A percentile compares a stretch with the other conserved stretches of the same genome.
phyloP scores from a whole-genome alignment of 495 filamentous ascomycete genomes.

The Penicillium coprophilum region DNA sequence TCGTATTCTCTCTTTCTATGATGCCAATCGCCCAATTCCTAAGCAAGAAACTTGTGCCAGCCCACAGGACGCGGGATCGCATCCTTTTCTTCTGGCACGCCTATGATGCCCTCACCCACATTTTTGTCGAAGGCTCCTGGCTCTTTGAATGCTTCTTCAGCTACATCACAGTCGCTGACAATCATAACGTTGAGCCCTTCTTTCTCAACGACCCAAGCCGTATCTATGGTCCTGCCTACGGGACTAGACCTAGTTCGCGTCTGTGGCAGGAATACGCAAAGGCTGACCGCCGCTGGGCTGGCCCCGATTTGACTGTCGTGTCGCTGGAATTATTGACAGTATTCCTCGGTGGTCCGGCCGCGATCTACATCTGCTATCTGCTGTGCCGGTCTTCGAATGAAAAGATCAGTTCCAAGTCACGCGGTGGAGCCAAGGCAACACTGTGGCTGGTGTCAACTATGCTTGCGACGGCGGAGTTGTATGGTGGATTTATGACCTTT shows the following conservation, averaged over 20 bases:
- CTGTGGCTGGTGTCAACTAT: slow-evolving; percentile 69
- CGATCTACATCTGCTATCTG: slow-evolving; percentile 67
- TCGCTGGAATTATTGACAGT: slow-evolving; percentile 87
- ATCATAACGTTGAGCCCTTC: slow-evolving; percentile 42
- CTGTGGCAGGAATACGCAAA: slow-evolving; percentile 94
- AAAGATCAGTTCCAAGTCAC: slow-evolving; percentile 16
- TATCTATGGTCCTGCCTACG: slow-evolving; percentile 73
- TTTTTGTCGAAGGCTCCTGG: slow-evolving; percentile 85
- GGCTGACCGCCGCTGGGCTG: slow-evolving; percentile 81
- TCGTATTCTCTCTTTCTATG: slow-evolving; percentile 52
- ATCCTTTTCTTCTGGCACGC: slow-evolving; percentile 92
- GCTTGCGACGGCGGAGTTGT: slow-evolving; percentile 89
- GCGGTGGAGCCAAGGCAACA: slow-evolving; percentile 50
- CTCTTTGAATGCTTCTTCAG: slow-evolving; percentile 91
- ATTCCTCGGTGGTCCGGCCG: slow-evolving; percentile 69
- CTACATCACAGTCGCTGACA: slow-evolving; percentile 48
- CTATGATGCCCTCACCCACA: slow-evolving; percentile 87
- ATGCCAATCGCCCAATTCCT: slow-evolving; percentile 54
- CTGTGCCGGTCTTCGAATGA: slow-evolving; percentile 42
- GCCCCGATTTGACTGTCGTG: slow-evolving; percentile 73
- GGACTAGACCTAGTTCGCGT: slow-evolving; percentile 58
- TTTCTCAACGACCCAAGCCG: slow-evolving; percentile 55
- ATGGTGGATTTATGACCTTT: slow-evolving; percentile 97
- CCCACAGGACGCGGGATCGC: slow-evolving; percentile 52
- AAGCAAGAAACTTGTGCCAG: slow-evolving; percentile 46